These are phyloP conservation scores for Ogataea zsoltii DNA, from an alignment of 805 yeast species.

Conservation along the genomic window DNA sequence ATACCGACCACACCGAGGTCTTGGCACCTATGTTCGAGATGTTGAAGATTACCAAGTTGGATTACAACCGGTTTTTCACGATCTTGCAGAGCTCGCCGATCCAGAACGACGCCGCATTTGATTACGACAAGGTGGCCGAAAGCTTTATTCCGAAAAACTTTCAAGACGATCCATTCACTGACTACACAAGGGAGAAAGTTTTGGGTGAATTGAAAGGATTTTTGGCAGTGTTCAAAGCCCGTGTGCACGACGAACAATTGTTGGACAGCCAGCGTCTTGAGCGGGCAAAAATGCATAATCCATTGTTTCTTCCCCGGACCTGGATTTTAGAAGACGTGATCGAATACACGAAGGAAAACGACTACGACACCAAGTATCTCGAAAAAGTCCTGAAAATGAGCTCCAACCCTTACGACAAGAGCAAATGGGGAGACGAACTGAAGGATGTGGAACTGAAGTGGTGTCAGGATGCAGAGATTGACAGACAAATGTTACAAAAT, in stretches of 20 bases:
- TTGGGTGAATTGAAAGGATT: constrained; percentile 46
- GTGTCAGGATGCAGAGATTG: constrained; percentile 53
- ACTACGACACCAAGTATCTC: constrained; percentile 51
- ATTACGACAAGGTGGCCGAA: constrained; percentile 30
- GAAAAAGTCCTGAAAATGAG: constrained; percentile 70
- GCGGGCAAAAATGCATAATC: constrained; percentile 57
- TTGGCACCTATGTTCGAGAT: constrained; percentile 62
- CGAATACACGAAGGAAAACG: constrained; percentile 51
- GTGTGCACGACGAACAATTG: constrained; percentile 36
- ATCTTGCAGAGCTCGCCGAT: constrained; percentile 52
- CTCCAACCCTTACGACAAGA: constrained; percentile 66
- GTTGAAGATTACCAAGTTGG: constrained; percentile 62
- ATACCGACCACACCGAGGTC: constrained; percentile 44
- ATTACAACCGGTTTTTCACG: constrained; percentile 79
- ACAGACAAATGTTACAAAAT: constrained; percentile 66
- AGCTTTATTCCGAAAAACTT: constrained; percentile 32
- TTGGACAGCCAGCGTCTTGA: constrained; percentile 40
- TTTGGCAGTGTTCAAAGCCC: constrained; percentile 48
- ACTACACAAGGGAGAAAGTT: constrained; percentile 40
- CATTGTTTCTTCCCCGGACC: constrained; percentile 77
- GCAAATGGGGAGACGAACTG: constrained; percentile 66
- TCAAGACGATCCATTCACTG: constrained; percentile 27
- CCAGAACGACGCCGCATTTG: constrained; percentile 27
- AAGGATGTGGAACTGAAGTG: constrained; percentile 66
- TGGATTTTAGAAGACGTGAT: constrained; percentile 89